phyloP scores from a whole-genome alignment of 768 basidiomycete species.

The Flagelloscypha sp. region DNA sequence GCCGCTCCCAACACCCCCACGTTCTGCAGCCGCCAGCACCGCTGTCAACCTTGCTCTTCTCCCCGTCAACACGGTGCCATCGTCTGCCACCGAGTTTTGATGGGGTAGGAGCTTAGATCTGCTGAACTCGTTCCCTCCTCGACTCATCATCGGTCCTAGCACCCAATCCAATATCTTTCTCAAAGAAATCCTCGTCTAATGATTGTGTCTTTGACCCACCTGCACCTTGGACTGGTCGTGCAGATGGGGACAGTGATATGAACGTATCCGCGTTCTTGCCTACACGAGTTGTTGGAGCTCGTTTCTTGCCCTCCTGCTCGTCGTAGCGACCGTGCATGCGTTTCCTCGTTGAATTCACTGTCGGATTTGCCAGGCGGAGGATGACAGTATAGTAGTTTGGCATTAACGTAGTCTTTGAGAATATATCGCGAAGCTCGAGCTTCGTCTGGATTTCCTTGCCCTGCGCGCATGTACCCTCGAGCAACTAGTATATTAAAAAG shows the following conservation, averaged over 20 bases:
- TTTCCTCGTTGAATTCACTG: constrained; percentile 66
- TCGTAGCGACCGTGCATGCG: constrained; percentile 50
- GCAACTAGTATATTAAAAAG: constrained; percentile 61
- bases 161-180: constrained; percentile 39
- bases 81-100: constrained; percentile 70
- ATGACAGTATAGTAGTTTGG: constrained; percentile 84
- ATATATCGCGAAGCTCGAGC: constrained; percentile 87
- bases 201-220: constrained; percentile 52
- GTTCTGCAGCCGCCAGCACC: constrained; percentile 29
- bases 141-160: constrained; percentile 60
- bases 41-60: constrained; percentile 34
- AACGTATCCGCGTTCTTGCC: constrained; percentile 80
- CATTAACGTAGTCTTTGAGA: constrained; percentile 96
- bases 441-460: constrained; percentile 96
- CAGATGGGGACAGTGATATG: constrained; percentile 32
- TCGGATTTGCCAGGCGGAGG: constrained; percentile 69
- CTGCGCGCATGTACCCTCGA: constrained; percentile 84
- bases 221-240: constrained; percentile 21
- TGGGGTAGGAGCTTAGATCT: constrained; percentile 71
- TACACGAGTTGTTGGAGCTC: constrained; percentile 81
- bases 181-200: constrained; percentile 82
- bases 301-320: constrained; percentile 73
- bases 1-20: constrained; percentile 28
- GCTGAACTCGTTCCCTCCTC: constrained; percentile 51
- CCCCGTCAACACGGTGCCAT: constrained; percentile 57